These are phyloP conservation scores for Sordariomycetes sp. DNA, from an alignment of 2,329 filamentous ascomycete species.

Conservation along the genomic window DNA sequence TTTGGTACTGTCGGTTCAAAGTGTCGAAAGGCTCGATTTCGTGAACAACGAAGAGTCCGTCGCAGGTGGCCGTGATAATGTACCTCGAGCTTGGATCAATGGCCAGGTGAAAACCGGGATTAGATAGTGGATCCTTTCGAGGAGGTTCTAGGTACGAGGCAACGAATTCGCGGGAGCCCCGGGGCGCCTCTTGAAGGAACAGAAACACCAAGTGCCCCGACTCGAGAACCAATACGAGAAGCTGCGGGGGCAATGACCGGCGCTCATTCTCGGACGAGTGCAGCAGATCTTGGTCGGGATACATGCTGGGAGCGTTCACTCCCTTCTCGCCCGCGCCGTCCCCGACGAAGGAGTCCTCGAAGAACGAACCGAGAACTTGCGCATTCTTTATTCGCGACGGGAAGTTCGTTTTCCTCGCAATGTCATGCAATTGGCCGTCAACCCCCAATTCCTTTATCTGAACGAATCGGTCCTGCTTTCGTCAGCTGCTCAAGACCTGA, in stretches of 20 bases:
- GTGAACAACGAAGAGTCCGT: conserved; percentile 59
- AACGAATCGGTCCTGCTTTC: conserved; percentile 57
- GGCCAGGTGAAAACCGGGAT: conserved; percentile 52
- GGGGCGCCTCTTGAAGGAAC: conserved; percentile 37
- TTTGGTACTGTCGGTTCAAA: conserved; percentile 35
- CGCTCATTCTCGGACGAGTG: not conserved
- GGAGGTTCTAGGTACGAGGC: conserved; percentile 45
- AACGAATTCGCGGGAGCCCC: conserved; percentile 43
- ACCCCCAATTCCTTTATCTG: conserved; percentile 63
- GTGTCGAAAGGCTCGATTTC: conserved; percentile 44
- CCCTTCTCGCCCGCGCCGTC: not conserved
- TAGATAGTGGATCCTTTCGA: conserved; percentile 31
- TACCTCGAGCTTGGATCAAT: conserved; percentile 65
- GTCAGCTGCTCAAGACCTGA: not conserved
- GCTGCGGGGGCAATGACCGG: conserved; percentile 53
- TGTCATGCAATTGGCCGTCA: conserved; percentile 58
- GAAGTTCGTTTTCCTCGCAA: conserved; percentile 72
- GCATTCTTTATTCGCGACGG: conserved; percentile 67
- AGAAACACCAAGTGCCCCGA: conserved; percentile 65
- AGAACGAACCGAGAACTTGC: conserved; percentile 48
- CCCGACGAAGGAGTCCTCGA: not conserved
- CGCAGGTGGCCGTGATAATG: conserved; percentile 56
- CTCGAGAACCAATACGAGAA: conserved; percentile 65
- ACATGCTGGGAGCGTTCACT: not conserved
- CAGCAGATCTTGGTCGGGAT: not conserved